Evolutionary conservation across 495 filamentous ascomycete species (phyloP), one percentile per base, ranked within the genome.

Genomic region (Podospora sp.): DNA sequence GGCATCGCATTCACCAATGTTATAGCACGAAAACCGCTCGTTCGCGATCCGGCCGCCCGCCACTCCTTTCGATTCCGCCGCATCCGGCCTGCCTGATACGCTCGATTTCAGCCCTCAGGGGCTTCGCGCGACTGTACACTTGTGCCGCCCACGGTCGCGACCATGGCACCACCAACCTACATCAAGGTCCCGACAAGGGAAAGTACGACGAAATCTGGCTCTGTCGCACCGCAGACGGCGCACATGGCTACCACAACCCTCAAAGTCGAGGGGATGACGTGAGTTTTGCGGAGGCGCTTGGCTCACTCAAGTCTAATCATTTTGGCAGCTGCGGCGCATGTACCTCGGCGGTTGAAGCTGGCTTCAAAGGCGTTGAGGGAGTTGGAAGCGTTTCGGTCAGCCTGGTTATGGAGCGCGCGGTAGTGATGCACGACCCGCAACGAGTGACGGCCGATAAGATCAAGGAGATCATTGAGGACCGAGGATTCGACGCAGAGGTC

Each of bases 401-500:
- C 79, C 78, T 98, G 69, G 90, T 95, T 29, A 95, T 97, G 88
- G 92, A 94, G 75, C 88, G 93, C 27, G 96, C 94, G 0, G 93
- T 97, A 7, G 83, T 97, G 6, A 87, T 91, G 74, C 95, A 99
- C 78, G 90, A 99, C 79, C 90, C 92, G 9, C 80, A 85, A 35
- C 85, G 84, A 65, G 81, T 97, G 46, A 79, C 91, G 6, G 85
- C 92, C 35, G 90, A 91, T 26, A 80, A 87, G 70, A 83, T 97
- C 57, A 85, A 86, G 67, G 91, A 96, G 63, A 90, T 92, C 26
- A 95, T 99, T 73, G 94, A 97, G 71, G 95, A 97, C 72, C 84
- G 92, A 29, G 95, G 95, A 1, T 99, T 99, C 79, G 96, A 95
- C 72, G 93, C 92, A n/a, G 86, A 91, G 67, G 85, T 99, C n/a